A percentile compares a stretch with the other conserved stretches of the same genome.
Evolutionary conservation across 2,329 filamentous ascomycete genomes (phyloP).

Genomic region (Colletotrichum navitas): DNA sequence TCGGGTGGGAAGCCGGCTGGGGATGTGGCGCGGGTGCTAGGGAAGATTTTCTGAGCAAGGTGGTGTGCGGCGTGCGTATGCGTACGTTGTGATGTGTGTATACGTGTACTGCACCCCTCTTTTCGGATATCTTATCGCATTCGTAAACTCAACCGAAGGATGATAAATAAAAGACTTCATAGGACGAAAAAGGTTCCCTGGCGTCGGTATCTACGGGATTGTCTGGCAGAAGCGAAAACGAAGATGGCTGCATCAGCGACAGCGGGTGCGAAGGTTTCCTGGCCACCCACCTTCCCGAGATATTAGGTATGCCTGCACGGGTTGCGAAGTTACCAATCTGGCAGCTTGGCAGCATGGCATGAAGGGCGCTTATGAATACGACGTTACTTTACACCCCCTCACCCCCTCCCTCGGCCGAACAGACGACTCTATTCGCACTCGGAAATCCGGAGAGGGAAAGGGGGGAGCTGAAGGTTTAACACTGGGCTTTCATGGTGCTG

Average conservation of each 20-base stretch:
- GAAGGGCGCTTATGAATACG: conserved; percentile 5
- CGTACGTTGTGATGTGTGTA: not conserved
- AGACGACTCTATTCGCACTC: conserved; percentile 4
- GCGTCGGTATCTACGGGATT: conserved; percentile 5
- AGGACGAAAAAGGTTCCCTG: conserved; percentile 31
- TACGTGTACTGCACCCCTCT: not conserved
- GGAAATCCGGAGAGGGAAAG: not conserved
- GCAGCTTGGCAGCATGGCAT: conserved; percentile 22
- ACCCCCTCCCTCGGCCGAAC: not conserved
- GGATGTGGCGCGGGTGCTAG: conserved; percentile 70
- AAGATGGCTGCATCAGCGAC: conserved; percentile 1
- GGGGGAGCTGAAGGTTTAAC: not conserved
- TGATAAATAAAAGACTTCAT: not conserved
- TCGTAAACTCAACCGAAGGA: not conserved
- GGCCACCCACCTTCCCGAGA: conserved; percentile 4
- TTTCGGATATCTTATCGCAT: not conserved
- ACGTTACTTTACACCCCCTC: not conserved
- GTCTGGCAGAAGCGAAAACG: not conserved
- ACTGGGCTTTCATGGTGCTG: not conserved
- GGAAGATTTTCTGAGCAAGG: conserved; percentile 69
- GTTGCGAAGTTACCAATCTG: not conserved
- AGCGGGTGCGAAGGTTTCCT: not conserved
- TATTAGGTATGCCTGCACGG: not conserved
- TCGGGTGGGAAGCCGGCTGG: conserved; percentile 66
- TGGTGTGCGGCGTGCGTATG: conserved; percentile 2